Conservation (phyloP, 2,329 filamentous ascomycete genomes). For the Emergomyces orientalis region DNA sequence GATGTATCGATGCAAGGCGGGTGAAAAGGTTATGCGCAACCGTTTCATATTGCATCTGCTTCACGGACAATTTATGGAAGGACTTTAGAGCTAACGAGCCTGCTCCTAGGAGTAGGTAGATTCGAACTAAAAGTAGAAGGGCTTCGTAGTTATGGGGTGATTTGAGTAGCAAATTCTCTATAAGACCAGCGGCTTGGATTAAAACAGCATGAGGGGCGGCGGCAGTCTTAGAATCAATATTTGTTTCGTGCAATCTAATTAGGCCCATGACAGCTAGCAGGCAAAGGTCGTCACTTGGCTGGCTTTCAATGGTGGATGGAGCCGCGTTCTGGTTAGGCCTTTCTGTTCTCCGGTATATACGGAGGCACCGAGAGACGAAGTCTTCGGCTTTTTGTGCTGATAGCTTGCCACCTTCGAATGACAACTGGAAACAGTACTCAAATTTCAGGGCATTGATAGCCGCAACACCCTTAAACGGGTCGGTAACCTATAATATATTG, state of each 20-base stretch:
- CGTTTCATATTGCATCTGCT: constrained; percentile 42
- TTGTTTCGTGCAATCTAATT: constrained; percentile 24
- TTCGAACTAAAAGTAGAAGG: constrained; percentile 35
- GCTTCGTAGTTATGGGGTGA: constrained; percentile 41
- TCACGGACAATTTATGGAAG: constrained; percentile 39
- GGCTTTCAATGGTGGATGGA: constrained; percentile 34
- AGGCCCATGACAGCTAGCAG: constrained; percentile 37
- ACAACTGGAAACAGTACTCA: constrained; percentile 34
- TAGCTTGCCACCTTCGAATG: constrained; percentile 21
- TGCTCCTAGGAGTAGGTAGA: constrained; percentile 37
- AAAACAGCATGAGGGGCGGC: constrained; percentile 24
- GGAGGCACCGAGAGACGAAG: constrained; percentile 33
- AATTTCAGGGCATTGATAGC: constrained; percentile 37
- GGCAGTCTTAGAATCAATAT: constrained; percentile 15
- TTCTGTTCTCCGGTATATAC: constrained; percentile 22
- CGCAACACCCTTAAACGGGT: constrained; percentile 23
- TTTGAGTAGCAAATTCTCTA: constrained; percentile 32
- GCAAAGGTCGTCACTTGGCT: constrained; percentile 36
- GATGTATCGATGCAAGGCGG: constrained; percentile 40
- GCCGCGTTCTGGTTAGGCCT: constrained; percentile 10
- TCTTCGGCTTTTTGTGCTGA: constrained; percentile 25
- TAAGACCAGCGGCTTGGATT: constrained; percentile 26
- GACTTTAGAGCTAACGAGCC: constrained; percentile 39
- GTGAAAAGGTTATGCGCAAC: constrained; percentile 41
- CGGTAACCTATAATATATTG: constrained; percentile 15